Base-by-base conservation (phyloP, 495 filamentous ascomycete species). In the Niebla homalea region DNA sequence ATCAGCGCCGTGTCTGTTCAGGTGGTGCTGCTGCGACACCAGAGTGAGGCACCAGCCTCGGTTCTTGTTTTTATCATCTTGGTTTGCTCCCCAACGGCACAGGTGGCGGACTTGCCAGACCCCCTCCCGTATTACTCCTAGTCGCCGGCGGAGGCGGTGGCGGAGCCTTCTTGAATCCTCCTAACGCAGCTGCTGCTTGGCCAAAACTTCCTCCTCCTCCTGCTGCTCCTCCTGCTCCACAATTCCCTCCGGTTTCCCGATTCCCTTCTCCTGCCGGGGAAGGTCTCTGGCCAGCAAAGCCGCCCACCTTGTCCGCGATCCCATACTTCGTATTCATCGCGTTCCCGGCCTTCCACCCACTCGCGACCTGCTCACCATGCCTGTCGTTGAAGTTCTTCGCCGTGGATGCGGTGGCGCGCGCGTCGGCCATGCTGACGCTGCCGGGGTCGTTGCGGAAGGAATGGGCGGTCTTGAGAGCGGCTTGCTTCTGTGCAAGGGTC, bases 321-420 rank as follows among this genome's bases (percentile, higher is more conserved):
- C 53, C 53, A 47, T 77, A 75, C 49, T 76, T 80, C 47, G 72
- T 66, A 32, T 75, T 71, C 54, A 84, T 45, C 1, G 68, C 71
- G 42, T 72, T 74, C 14, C 79, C 76, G n/a, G 71, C 72, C 58
- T 75, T 68, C 62, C 74, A 70, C 0, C 84, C 86, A 7, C 76
- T 67, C 2, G 80, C 74, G 6, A 88, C 79, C 59, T 88, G 80
- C 22, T 81, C 83, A 5, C 78, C 78, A 61, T 88, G 83, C 43
- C 80, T 54, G 61, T 85, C 78, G 19, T 83, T 80, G 59, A 89
- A 87, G 55, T 80, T 85, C 46, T 79, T 79, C 11, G 76, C 70
- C 21, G 83, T 81, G n/a, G 70, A 69, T 3, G 74, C 74, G 16
- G 80, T 73, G 42, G 62, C 62, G 47, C 61, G 69, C 0, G 74